Conservation (phyloP, 192 early-diverging fungal genomes). For the Globomyces pollinis-pini region DNA sequence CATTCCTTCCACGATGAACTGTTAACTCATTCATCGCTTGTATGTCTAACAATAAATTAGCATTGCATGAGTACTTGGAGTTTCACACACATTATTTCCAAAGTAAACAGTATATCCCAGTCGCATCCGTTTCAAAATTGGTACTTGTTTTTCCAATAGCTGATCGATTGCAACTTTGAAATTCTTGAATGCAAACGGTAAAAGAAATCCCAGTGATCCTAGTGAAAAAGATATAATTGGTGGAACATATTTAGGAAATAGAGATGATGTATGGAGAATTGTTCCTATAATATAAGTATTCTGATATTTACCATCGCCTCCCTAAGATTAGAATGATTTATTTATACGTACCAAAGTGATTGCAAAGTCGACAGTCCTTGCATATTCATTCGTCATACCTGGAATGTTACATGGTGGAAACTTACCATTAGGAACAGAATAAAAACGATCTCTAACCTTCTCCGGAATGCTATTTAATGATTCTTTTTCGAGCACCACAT, state of each 20-base stretch:
- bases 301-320: too few species aligned
- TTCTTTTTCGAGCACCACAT: not conserved
- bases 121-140: conserved; percentile 72
- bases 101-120: conserved; percentile 37
- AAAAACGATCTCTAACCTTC: not conserved
- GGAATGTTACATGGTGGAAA: not conserved
- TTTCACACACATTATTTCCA: not conserved
- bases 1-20: conserved; percentile 78
- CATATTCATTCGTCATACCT: not conserved
- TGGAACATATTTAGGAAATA: conserved; percentile 68
- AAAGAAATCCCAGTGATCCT: conserved; percentile 85
- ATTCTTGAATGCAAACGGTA: conserved; percentile 71
- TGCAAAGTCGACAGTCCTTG: conserved; percentile 62
- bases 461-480: not conserved
- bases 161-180: conserved; percentile 50
- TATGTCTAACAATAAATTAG: conserved; percentile 23
- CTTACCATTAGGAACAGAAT: not conserved
- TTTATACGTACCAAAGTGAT: conserved; percentile 87
- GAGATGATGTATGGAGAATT: conserved; percentile 74
- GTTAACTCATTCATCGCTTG: conserved; percentile 80
- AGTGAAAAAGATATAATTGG: conserved; percentile 91
- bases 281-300: too few species aligned
- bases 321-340: too few species aligned
- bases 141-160: conserved; percentile 56
- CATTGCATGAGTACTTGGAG: conserved; percentile 14